These are phyloP conservation scores for Fonsecaea nubica DNA, from an alignment of 2,329 filamentous ascomycete species.

Conservation along the genomic window DNA sequence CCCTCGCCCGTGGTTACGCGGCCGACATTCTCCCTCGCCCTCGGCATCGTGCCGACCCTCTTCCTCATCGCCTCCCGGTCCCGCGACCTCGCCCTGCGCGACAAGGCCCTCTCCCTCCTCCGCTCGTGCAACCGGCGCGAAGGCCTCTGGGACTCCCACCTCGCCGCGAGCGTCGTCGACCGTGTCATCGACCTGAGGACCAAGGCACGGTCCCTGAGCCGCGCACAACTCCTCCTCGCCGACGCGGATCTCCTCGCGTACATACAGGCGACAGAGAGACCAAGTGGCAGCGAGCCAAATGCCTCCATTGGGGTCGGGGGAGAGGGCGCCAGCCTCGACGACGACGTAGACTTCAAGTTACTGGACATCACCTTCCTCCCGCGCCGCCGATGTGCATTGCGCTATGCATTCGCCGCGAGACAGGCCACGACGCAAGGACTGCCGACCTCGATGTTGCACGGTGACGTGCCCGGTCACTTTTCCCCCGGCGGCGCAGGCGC, in stretches of 20 bases:
- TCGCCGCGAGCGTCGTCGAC: conserved; percentile 25
- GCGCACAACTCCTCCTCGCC: neutral
- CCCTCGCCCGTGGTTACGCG: neutral
- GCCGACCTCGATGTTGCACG: neutral
- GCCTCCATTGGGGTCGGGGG: neutral
- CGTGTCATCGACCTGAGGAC: conserved; percentile 26
- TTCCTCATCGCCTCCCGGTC: conserved; percentile 73
- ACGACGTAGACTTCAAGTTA: conserved; percentile 17
- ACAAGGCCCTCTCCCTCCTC: conserved; percentile 67
- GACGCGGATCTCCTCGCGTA: neutral
- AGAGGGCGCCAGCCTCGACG: neutral
- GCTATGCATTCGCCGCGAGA: conserved; percentile 12
- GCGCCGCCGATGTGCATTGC: conserved; percentile 15
- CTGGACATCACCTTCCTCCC: conserved; percentile 24
- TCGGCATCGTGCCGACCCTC: conserved; percentile 69
- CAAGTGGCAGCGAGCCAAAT: neutral
- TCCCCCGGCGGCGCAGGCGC: neutral
- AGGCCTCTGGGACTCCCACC: conserved; percentile 67
- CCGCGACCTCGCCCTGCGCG: conserved; percentile 62
- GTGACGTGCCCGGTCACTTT: neutral
- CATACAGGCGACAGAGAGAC: neutral
- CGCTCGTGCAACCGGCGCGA: conserved; percentile 67
- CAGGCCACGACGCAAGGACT: neutral
- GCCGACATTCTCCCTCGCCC: conserved; percentile 63
- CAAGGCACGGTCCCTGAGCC: neutral